Conservation (phyloP, 73 alveolate species). For the Uronychia setigera region DNA sequence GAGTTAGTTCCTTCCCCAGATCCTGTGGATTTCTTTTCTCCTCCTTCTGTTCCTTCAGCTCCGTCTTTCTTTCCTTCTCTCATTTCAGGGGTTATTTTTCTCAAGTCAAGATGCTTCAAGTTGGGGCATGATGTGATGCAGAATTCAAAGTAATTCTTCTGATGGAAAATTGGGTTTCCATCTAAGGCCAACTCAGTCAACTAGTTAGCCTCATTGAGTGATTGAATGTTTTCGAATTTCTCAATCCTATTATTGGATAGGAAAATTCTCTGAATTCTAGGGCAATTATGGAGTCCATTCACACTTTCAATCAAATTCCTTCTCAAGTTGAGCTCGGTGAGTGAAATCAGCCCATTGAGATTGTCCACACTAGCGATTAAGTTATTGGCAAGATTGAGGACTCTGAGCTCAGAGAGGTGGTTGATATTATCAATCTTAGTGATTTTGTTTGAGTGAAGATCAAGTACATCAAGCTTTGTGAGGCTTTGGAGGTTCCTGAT, state of each 20-base stretch:
- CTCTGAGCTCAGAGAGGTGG: conserved; percentile 79
- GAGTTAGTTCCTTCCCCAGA: not conserved
- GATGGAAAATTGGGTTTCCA: conserved; percentile 81
- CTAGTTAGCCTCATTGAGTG: conserved; percentile 66
- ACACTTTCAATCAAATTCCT: conserved; percentile 83
- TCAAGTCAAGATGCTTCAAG: conserved; percentile 60
- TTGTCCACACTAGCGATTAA: conserved; percentile 78
- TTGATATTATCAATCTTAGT: conserved; percentile 85
- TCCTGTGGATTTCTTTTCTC: not conserved
- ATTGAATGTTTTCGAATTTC: conserved; percentile 74
- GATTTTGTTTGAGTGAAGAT: conserved; percentile 88
- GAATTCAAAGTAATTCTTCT: conserved; percentile 66
- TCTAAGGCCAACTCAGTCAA: conserved; percentile 86
- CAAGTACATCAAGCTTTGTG: conserved; percentile 93
- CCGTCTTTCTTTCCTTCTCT: conserved; percentile 37
- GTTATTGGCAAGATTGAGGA: conserved; percentile 90
- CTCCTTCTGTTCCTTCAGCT: conserved; percentile 18
- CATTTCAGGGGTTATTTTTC: conserved; percentile 64
- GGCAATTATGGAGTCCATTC: conserved; percentile 68
- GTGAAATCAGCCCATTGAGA: conserved; percentile 70
- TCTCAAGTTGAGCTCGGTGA: conserved; percentile 85
- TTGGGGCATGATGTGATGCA: conserved; percentile 64
- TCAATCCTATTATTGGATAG: conserved; percentile 86
- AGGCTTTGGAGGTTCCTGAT: conserved; percentile 82
- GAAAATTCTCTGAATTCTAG: conserved; percentile 80